Evolutionary conservation across 2,329 filamentous ascomycete genomes (phyloP), one percentile per base, ranked within the genome.

Genomic region (Monilinia laxa): DNA sequence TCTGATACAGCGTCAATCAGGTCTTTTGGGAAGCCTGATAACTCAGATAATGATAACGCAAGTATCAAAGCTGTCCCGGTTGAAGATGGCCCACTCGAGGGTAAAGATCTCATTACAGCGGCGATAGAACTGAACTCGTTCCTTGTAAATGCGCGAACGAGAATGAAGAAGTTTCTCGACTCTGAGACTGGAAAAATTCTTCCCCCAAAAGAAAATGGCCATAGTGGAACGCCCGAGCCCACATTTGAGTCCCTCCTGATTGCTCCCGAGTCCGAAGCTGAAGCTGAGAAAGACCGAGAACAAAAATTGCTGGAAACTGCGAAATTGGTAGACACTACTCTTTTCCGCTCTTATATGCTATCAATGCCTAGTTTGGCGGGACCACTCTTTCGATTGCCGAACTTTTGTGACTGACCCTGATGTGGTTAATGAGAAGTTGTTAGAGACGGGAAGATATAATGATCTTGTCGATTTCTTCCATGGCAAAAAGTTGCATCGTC

Each of bases 401-500:
- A 99, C 77, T 98, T 97, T 76, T 98, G 95, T 77, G 94, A 99
- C 73, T 77, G 94, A 99, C 73, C 94, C 95, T 0, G 90, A 92
- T 40, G 95, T 98, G 3, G 94, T 99, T 28, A 95, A 97, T 76
- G 91, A 97, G 77, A 93, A 93, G 73, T 81, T 99, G 5, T 87
- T 97, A 68, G 92, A 97, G 76, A 92, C 89, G 52, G 91, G 91
- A 67, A 87, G 93, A 42, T 97, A 96, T 78, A 94, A 90, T 62
- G 94, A 98, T 79, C 82, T 99, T 1, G 93, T 99, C n/a, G 94
- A 98, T 77, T 99, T 99, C 76, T 88, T 98, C 72, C 92, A 96
- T 74, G 95, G 95, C 70, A 99, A 99, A 80, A 93, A 90, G 77
- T 84, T 98, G 52, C 95, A 99, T 78, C 87, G 89, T 23, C 89